A percentile compares a stretch with the other conserved stretches of the same genome.
Evolutionary conservation across 768 basidiomycete genomes (phyloP).

Genomic region (Neoboletus brunneissimus): DNA sequence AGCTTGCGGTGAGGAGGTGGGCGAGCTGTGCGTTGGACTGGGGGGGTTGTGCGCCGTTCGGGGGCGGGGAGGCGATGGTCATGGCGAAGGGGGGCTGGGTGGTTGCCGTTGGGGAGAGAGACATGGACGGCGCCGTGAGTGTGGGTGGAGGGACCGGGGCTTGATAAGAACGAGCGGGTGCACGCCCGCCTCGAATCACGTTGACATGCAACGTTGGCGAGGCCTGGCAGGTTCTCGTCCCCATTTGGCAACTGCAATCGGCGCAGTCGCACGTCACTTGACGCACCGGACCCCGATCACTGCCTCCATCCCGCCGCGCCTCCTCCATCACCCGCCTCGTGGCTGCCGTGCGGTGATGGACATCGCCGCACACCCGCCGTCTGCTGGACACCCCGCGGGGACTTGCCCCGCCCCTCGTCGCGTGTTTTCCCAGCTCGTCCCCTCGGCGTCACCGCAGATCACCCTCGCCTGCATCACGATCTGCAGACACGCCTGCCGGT

Average conservation of each 20-base stretch:
- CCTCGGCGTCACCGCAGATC: constrained; percentile 23
- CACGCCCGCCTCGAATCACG: too few relatives aligned
- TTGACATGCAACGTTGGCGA: constrained; percentile 33
- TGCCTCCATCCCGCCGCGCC: constrained; percentile 16
- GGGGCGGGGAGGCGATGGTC: constrained; percentile 14
- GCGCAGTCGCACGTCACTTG: constrained; percentile 14
- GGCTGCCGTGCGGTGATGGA: constrained; percentile 14
- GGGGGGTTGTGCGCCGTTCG: constrained; percentile 8
- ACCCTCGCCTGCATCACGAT: too few relatives aligned
- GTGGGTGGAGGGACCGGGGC: too few relatives aligned
- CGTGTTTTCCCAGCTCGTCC: constrained; percentile 24
- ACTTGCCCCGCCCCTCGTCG: background rate
- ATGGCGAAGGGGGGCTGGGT: background rate
- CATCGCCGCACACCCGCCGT: constrained; percentile 1
- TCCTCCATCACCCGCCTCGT: constrained; percentile 21
- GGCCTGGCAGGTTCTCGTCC: constrained; percentile 19
- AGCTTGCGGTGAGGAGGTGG: constrained; percentile 50
- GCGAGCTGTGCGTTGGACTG: constrained; percentile 55
- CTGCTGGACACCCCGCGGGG: background rate
- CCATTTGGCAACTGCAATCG: constrained; percentile 17
- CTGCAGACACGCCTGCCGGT: background rate
- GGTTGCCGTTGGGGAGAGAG: constrained; percentile 14
- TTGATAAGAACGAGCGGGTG: too few relatives aligned
- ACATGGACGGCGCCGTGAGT: too few relatives aligned
- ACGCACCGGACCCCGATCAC: constrained; percentile 20